Conservation (phyloP, 371 early-diverging fungal species). For the Circinella minor region DNA sequence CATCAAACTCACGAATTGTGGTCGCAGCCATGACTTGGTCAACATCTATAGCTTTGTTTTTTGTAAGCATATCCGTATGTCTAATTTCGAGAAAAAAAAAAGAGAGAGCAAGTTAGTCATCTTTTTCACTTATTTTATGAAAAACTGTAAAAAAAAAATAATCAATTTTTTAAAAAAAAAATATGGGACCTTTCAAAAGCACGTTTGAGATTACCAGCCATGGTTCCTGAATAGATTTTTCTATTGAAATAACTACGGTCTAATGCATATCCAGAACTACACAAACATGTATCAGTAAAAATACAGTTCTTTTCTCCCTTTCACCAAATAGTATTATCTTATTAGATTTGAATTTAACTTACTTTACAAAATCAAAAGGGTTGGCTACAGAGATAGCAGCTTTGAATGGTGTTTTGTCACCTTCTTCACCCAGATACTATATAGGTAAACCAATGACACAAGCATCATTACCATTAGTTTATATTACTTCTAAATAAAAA, state of each 20-base stretch:
- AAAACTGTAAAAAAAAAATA: too few relatives aligned
- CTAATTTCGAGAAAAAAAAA: conserved; percentile 15
- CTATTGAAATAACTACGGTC: conserved; percentile 46
- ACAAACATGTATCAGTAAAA: conserved; percentile 1
- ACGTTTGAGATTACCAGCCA: conserved; percentile 73
- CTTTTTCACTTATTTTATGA: too few relatives aligned
- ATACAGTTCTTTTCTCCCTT: not conserved
- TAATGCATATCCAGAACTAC: conserved; percentile 31
- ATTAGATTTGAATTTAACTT: conserved; percentile 12
- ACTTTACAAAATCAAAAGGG: conserved; percentile 80
- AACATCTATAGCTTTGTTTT: conserved; percentile 55
- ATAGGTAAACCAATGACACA: too few relatives aligned
- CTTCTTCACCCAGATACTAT: conserved; percentile 86
- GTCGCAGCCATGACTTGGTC: conserved; percentile 55
- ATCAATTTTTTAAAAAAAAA: not conserved
- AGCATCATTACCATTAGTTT: too few relatives aligned
- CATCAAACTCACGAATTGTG: conserved; percentile 77
- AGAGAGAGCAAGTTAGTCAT: too few relatives aligned
- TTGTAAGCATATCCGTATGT: conserved; percentile 62
- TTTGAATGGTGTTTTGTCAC: conserved; percentile 72
- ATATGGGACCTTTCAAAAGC: conserved; percentile 47
- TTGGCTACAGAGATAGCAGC: conserved; percentile 85
- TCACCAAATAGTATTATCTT: not conserved
- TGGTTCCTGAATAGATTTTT: conserved; percentile 67
- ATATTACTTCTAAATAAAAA: too few relatives aligned